These are phyloP conservation scores for Neurospora sp. DNA, from an alignment of 495 filamentous ascomycete species.

Conservation along the genomic window DNA sequence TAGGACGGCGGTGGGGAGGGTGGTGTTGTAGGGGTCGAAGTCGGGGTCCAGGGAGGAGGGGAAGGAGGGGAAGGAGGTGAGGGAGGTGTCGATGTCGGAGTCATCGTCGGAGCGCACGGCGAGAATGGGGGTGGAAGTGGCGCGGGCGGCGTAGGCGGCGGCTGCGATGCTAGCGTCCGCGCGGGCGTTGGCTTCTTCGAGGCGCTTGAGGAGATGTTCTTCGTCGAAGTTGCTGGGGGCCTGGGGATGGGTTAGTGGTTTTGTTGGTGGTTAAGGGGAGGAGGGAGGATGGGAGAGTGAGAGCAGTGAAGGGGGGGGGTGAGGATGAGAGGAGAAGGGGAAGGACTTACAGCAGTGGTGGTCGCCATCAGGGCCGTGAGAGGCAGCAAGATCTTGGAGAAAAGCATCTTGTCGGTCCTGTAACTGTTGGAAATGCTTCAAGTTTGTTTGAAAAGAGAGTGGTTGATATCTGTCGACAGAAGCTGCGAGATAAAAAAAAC, in stretches of 20 bases:
- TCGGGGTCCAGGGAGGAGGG: background rate
- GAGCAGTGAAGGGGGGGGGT: no score
- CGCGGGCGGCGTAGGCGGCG: background rate
- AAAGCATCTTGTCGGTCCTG: background rate
- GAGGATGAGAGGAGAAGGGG: background rate
- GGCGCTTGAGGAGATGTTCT: background rate
- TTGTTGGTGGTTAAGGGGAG: background rate
- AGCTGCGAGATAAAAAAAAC: background rate
- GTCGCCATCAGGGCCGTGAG: background rate
- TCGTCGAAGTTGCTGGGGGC: background rate
- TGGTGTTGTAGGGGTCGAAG: background rate
- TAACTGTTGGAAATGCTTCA: background rate
- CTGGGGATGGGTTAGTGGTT: background rate
- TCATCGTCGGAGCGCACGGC: background rate
- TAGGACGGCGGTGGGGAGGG: background rate
- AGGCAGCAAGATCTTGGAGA: background rate
- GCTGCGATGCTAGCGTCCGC: background rate
- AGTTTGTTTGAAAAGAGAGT: background rate
- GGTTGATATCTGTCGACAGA: background rate
- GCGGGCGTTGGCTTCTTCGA: background rate
- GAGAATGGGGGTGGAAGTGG: background rate
- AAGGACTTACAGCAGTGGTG: background rate
- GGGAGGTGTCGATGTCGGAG: background rate
- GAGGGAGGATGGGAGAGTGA: no score
- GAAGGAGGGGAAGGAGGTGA: background rate